A percentile compares a stretch with the other conserved stretches of the same genome.
Evolutionary conservation across 164 flowering plant genomes (phyloP).

Genomic region (Chimonanthus salicifolius): DNA sequence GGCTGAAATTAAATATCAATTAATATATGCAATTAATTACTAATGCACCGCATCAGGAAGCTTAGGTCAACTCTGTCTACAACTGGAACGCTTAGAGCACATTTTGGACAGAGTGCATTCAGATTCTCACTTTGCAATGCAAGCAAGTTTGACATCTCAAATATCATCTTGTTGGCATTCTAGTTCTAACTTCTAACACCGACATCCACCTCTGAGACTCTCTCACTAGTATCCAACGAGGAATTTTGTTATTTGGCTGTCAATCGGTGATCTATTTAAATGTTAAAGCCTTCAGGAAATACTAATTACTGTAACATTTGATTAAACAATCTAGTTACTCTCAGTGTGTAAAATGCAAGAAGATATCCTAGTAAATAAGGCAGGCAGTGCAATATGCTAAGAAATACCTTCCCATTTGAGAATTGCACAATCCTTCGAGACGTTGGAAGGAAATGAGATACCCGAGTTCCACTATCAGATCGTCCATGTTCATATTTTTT

Average conservation of each 20-base stretch:
- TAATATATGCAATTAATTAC: too few species aligned
- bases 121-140: not conserved
- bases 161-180: not conserved
- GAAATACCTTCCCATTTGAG: constrained; percentile 82
- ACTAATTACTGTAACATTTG: not conserved
- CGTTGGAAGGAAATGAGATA: constrained; percentile 92
- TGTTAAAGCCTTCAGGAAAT: not conserved
- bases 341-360: not conserved
- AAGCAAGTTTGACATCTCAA: not conserved
- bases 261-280: not conserved
- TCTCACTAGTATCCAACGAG: not conserved
- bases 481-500: constrained; percentile 80
- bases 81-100: not conserved
- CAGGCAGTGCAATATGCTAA: not conserved
- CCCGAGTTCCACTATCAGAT: constrained; percentile 66
- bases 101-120: not conserved
- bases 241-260: not conserved
- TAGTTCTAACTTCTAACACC: not conserved
- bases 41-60: too few species aligned
- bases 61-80: not conserved
- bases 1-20: too few species aligned
- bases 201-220: not conserved
- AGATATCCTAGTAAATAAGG: not conserved
- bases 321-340: too few species aligned
- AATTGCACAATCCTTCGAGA: constrained; percentile 97